phyloP scores from a whole-genome alignment of 1,284 basidiomycete genomes.

The Trichosporon ovoides region DNA sequence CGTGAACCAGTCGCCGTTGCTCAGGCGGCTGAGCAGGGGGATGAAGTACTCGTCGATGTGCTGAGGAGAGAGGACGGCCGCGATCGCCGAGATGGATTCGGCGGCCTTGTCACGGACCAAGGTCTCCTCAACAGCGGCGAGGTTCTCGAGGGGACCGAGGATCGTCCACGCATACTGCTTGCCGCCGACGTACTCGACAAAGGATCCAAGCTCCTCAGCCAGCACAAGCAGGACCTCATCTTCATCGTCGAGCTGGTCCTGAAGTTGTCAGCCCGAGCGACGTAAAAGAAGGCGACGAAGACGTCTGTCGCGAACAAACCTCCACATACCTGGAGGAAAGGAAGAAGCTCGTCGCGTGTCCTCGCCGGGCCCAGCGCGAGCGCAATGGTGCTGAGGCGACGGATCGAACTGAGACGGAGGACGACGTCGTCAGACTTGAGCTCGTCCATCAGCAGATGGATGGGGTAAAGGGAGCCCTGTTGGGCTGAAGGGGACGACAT shows the following conservation, averaged over 20 bases:
- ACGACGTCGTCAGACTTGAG: conserved; percentile 87
- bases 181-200: conserved; percentile 93
- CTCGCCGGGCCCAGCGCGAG: conserved; percentile 93
- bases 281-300: not conserved
- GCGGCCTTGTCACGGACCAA: conserved; percentile 98
- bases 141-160: conserved; percentile 88
- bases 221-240: conserved; percentile 96
- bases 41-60: conserved; percentile 91
- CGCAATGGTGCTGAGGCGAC: conserved; percentile 97
- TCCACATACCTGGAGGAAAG: conserved; percentile 63
- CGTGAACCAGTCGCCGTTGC: conserved; percentile 99
- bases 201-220: conserved; percentile 89
- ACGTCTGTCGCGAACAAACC: not conserved
- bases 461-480: conserved; percentile 41
- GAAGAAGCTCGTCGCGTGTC: conserved; percentile 90
- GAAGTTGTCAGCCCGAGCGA: conserved; percentile 30
- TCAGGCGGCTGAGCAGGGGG: conserved; percentile 82
- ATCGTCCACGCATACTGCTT: conserved; percentile 80
- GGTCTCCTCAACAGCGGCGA: conserved; percentile 96
- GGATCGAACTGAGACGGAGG: conserved; percentile 92
- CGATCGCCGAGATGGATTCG: conserved; percentile 92
- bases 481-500: conserved; percentile 34
- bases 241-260: conserved; percentile 98
- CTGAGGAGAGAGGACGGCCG: conserved; percentile 65
- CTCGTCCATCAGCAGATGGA: conserved; percentile 58